Base-by-base conservation (phyloP, 176 grass and related monocot genomes). In the Rhynchospora breviuscula region DNA sequence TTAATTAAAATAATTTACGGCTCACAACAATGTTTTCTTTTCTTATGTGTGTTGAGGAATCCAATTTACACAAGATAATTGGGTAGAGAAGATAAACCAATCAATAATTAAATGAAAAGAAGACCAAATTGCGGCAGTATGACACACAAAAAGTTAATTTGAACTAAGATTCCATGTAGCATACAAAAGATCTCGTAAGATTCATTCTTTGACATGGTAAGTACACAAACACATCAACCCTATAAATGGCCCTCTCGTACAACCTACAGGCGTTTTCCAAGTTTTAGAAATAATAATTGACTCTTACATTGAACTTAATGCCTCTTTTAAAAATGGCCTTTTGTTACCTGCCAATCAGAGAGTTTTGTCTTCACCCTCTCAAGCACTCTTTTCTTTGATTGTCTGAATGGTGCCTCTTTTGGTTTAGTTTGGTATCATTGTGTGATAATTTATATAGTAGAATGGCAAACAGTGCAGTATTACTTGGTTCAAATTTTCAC, bases 151-250 rank as follows among this genome's bases (percentile, higher is more conserved):
- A 77, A 65, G 47, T 8, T 71, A 21, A 75, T 65, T 56, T 85
- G 68, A 48, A 85, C 45, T 15, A 56, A 67, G 88, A 92, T 92
- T 95, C 93, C 88, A 87, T 92, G 86, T 87, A 88, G 88, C 93
- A 94, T 86, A 43, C 45, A 64, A 68, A 86, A 85, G 85, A 82
- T 85, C 90, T 89, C 87, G 90, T 81, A 79, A 88, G 87, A 91
- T 94, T 91, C 89, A 92, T 74, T 73, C 77, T 72, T 44, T 84
- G 63, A 6, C 80, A 66, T 43, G 66, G 26, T 33, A 33, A 54
- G 22, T 68, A 52, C 46, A 63, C 44, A 33, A 31, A 29, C 43
- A 51, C 29, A 52, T 66, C 18, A 47, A 1, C n/a, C 19, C 18
- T 15, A 71, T 47, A 63, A 81, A 64, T 81, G 78, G 79, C 80